These are phyloP conservation scores for Cystobasidium ongulense DNA, from an alignment of 768 basidiomycete species.

Conservation along the genomic window DNA sequence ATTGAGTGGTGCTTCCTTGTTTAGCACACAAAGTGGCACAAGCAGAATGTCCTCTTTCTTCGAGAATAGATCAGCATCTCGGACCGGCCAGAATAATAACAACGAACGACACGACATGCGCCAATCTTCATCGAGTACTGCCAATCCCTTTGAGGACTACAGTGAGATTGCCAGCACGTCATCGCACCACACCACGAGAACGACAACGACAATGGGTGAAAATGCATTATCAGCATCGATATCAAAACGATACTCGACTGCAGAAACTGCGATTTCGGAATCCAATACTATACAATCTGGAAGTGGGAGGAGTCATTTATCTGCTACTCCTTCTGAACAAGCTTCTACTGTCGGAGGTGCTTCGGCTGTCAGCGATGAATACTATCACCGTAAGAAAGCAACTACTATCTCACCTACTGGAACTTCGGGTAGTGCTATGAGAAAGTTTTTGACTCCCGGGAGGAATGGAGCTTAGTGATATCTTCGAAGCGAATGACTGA, in stretches of 20 bases:
- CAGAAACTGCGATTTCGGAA: neutral
- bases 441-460: too few relatives aligned
- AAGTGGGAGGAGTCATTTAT: neutral
- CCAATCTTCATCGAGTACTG: neutral
- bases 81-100: neutral
- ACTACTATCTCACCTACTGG: neutral
- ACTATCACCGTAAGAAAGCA: slow-evolving; percentile 1
- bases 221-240: too few relatives aligned
- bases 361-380: neutral
- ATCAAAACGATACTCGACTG: neutral
- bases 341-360: neutral
- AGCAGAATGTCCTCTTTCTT: neutral
- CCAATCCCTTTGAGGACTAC: neutral
- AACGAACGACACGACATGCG: neutral
- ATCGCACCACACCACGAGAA: too few relatives aligned
- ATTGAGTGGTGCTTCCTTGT: neutral
- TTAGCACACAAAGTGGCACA: neutral
- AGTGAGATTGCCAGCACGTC: neutral
- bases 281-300: neutral
- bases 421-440: neutral
- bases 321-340: neutral
- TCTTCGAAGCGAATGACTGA: too few relatives aligned
- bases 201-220: too few relatives aligned
- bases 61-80: neutral
- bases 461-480: too few relatives aligned